These are phyloP conservation scores for Jatropha multifida DNA, from an alignment of 441 rosid genomes.

Conservation along the genomic window DNA sequence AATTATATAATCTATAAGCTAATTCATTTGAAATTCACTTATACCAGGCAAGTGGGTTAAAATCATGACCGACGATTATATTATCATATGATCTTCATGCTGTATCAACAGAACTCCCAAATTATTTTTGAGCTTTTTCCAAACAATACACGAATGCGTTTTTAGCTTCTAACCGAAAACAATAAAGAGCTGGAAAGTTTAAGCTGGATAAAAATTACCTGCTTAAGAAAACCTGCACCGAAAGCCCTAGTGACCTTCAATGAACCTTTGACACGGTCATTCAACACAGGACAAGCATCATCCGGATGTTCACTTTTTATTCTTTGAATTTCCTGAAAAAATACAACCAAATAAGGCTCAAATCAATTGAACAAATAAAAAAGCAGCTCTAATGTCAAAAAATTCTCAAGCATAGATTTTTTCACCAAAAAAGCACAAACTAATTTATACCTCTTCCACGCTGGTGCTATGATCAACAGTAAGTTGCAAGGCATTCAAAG, in stretches of 20 bases:
- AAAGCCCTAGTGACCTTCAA: slow-evolving; percentile 94
- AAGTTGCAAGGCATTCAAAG: slow-evolving; percentile 58
- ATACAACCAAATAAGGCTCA: slow-evolving; percentile 11
- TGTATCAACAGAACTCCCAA: background rate
- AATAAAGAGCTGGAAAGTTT: background rate
- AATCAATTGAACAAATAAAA: background rate
- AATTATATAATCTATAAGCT: too few relatives aligned
- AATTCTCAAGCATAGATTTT: background rate
- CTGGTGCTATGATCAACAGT: slow-evolving; percentile 78
- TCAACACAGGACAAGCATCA: slow-evolving; percentile 58
- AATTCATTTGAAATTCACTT: too few relatives aligned
- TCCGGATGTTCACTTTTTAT: slow-evolving; percentile 69
- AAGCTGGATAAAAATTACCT: slow-evolving; percentile 40
- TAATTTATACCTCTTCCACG: slow-evolving; percentile 55
- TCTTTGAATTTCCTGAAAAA: slow-evolving; percentile 77
- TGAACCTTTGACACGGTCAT: slow-evolving; percentile 87
- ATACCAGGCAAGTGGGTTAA: too few relatives aligned
- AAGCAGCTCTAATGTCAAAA: background rate
- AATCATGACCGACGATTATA: background rate
- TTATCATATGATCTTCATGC: background rate
- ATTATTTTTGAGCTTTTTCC: background rate
- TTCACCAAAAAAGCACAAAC: background rate
- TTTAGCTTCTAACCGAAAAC: background rate
- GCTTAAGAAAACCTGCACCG: slow-evolving; percentile 91
- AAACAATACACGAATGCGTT: background rate